Percentiles rank a stretch among this genome's conserved stretches.
Conservation (phyloP, 306 rosid genomes). For the Quercus rubra region DNA sequence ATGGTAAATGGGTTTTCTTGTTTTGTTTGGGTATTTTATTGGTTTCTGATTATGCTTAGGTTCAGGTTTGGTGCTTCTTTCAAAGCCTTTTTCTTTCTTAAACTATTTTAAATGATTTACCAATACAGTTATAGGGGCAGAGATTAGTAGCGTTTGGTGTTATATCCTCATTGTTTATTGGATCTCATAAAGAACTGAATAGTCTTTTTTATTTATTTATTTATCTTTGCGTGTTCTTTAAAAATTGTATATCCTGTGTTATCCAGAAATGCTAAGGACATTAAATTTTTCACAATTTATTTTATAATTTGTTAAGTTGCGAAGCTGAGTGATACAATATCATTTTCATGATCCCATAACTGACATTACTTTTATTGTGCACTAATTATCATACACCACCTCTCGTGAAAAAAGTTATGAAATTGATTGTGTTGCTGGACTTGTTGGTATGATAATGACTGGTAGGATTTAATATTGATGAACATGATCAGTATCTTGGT, state of each 20-base stretch:
- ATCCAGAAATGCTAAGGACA: neutral
- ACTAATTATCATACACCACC: no score
- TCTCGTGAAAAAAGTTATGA: no score
- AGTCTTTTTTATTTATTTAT: neutral
- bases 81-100: constrained; percentile 3
- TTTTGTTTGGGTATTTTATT: neutral
- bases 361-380: no score
- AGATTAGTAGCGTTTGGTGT: neutral
- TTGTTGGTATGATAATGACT: no score
- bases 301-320: no score
- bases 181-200: neutral
- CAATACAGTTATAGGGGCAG: neutral
- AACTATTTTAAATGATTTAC: constrained; percentile 10
- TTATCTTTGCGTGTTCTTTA: neutral
- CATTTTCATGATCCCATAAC: no score
- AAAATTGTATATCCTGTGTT: neutral
- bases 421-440: no score
- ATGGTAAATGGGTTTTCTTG: neutral
- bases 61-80: neutral
- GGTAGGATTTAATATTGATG: neutral
- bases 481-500: neutral
- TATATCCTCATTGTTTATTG: neutral
- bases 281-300: no score
- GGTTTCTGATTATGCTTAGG: neutral
- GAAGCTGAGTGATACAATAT: no score